Conservation (phyloP, 2,329 filamentous ascomycete species). For the Stemphylium lycopersici region DNA sequence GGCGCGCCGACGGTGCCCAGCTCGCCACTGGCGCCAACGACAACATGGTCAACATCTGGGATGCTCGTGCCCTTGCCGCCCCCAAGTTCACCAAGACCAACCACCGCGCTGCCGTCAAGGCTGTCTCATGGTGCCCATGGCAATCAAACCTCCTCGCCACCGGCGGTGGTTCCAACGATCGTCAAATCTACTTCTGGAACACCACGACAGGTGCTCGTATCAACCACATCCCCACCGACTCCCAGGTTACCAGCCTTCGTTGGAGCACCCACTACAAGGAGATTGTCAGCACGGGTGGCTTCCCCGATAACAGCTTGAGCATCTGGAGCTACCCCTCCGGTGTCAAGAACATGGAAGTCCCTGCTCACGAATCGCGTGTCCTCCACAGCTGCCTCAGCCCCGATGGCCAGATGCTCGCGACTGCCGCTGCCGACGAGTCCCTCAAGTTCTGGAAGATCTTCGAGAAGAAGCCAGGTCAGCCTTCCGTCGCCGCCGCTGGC, state of each 20-base stretch:
- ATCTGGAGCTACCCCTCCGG: conserved; percentile 99
- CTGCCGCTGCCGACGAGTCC: conserved; percentile 92
- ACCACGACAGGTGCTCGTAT: conserved; percentile 95
- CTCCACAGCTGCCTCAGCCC: conserved; percentile 96
- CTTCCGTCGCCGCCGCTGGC: conserved; percentile 67
- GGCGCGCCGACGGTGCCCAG: conserved; percentile 95
- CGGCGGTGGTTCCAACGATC: conserved; percentile 93
- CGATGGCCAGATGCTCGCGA: conserved; percentile 97
- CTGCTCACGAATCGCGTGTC: conserved; percentile 94
- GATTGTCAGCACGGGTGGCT: conserved; percentile 95
- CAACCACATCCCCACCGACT: conserved; percentile 99
- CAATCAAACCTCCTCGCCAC: conserved; percentile 96
- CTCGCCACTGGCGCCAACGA: conserved; percentile 98
- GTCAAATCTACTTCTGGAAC: conserved; percentile 99
- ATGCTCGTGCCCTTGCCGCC: conserved; percentile 87
- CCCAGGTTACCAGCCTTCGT: conserved; percentile 92
- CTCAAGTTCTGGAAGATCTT: conserved; percentile 99
- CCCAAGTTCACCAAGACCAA: conserved; percentile 99
- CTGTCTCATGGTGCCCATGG: conserved; percentile 98
- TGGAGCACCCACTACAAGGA: conserved; percentile 98
- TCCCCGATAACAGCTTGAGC: conserved; percentile 98
- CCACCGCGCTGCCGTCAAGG: conserved; percentile 98
- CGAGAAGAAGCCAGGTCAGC: conserved; percentile 90
- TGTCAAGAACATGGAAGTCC: conserved; percentile 97
- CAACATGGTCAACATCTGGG: conserved; percentile 99